Base-by-base conservation (phyloP, 192 early-diverging fungal species). In the Coemansia sp. region DNA sequence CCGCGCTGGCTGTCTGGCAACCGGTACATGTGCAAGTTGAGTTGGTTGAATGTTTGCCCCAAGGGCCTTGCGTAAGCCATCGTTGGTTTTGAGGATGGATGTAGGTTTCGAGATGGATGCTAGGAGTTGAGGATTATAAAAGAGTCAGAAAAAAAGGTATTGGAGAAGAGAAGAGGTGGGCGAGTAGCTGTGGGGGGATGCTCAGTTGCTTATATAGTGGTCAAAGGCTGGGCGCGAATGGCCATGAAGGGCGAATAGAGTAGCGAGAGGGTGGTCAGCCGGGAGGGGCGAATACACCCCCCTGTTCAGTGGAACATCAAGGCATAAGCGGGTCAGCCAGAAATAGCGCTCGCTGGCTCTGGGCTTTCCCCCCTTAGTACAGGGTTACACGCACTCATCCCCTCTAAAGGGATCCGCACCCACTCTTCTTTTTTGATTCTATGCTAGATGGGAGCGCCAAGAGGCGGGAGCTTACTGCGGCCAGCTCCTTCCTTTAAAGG, bases 1-100 rank as follows among this genome's bases (percentile, higher is more conserved):
- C 80, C 80, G 63, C 80, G 80, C 75, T 82, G 74, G 7, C 80
- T 67, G 63, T 82, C 80, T 7, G 80, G 80, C 48, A 82, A 72
- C 39, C 80, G 71, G 75, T 82, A 82, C 80, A 82, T 82, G 69
- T 74, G 58, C 12, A 82, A 72, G 60, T 82, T 82, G 60, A 82
- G 75, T 66, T 82, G 80, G 66, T 82, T 82, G 63, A 82, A 82
- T 36, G 80, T 82, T n/a, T 82, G 80, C 45, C 80, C 80, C 45
- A 82, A 69, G 31, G 80, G 80, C 39, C 80, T 64, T 17, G 71
- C 41, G 60, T 82, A 82, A 46, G 80, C 75, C 82, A 84, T 80
- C 14, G 32, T 65, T 61, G 14, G 53, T 32, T 36, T 27, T 27
- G 25, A 27, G 25, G 25, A 27, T 27, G 25, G 25, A 27, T 27